Base-by-base conservation (phyloP, 441 rosid species). In the Populus trichocarpa region DNA sequence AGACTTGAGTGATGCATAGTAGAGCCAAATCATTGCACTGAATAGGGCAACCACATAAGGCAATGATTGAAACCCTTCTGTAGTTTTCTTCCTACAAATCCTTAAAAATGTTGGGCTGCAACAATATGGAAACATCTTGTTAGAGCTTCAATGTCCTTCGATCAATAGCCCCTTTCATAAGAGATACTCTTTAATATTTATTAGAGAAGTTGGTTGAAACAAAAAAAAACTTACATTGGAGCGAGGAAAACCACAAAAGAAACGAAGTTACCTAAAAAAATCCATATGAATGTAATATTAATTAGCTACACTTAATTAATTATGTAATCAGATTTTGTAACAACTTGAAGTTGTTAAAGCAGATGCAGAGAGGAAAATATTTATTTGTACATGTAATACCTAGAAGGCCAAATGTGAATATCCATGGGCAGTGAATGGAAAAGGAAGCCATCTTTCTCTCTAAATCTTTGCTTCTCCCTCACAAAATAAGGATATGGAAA, bases 11-110 rank as follows among this genome's bases (percentile, higher is more conserved):
- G 83, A 76, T 26, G 99, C 98, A 72, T 94, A 96, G 75, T 87
- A 94, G 14, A 94, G 84, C 97, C 97, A 96, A 11, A 94, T 80
- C 97, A 88, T 87, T 69, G 90, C 88, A 86, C 95, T 96, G 84
- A 90, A 90, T 28, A 96, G 78, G 70, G 98, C 89, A 6, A 87
- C 93, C 80, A 91, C 77, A 71, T 92, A 96, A 1, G 98, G 99
- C 33, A 91, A n/a, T 25, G 93, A 90, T 79, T 90, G 91, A 78
- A 91, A 96, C 32, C 93, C 84, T 79, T 94, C 92, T 0, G 97
- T 96, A 8, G 94, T 86, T 87, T 90, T 96, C 76, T 89, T 91
- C 83, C 50, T 87, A 85, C 74, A 90, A 40, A 96, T 84, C 69
- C 97, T 80, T 22, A 84, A 76, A 81, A 96, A 96, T 4, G 98